Base-by-base conservation (phyloP, 768 basidiomycete genomes). In the Tephrocybe rancida region DNA sequence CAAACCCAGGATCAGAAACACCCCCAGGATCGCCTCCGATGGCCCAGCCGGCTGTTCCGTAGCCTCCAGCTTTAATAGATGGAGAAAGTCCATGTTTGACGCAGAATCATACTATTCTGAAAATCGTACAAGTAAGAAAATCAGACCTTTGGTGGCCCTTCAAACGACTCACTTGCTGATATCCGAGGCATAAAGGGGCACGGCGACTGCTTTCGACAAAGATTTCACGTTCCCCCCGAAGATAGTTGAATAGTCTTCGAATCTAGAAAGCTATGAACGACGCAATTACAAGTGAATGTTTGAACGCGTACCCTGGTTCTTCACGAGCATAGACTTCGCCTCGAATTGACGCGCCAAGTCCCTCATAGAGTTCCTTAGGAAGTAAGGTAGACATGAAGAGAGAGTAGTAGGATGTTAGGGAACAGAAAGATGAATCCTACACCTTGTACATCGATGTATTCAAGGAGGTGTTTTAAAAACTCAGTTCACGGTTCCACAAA, bases 1-100 rank as follows among this genome's bases (percentile, higher is more conserved):
- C 35, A 37, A 8, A n/a, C n/a, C n/a, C 35, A 37, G 35, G 16
- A 9, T 37, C 35, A 37, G 35, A 5, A 9, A 16, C n/a, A 37
- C 35, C 35, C 7, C n/a, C n/a, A n/a, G n/a, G n/a, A 62, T 95
- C 88, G 32, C 95, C 95, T 14, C 85, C 85, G 49, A 95, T 82
- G 43, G 91, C 84, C 89, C 92, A 93, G 1, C 92, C 94, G 9
- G 87, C 91, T 1, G 90, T 95, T 5, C 93, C 95, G 64, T 90
- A 95, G 0, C 95, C 95, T 22, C 95, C 95, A 1, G 91, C 89
- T 66, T 92, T 94, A 61, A 94, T 80, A 8, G 91, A 93, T 5
- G 88, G 82, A 9, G 87, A 84, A 2, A 95, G 72, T 0, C 71
- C 70, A 63, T 93, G 78, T 49, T 83, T 82, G n/a, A 66, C 70